Evolutionary conservation across 2,329 filamentous ascomycete genomes (phyloP).

Genomic region (Fusarium anthophilum): DNA sequence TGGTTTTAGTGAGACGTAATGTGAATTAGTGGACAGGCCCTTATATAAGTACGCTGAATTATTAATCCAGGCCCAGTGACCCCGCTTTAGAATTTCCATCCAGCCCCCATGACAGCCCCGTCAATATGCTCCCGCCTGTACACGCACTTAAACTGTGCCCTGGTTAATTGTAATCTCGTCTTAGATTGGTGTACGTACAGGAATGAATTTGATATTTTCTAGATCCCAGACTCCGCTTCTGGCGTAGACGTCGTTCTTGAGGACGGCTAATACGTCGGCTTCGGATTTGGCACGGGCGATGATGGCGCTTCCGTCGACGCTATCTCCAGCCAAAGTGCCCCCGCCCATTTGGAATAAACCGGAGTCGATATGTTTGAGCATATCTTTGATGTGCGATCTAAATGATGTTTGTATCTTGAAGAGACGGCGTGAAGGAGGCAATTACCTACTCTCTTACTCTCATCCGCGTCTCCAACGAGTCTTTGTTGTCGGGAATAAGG

Average conservation of each 20-base stretch:
- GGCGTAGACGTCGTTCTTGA: background rate
- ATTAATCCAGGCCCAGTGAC: background rate
- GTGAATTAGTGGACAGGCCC: background rate
- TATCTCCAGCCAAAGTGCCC: background rate
- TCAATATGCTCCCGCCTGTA: background rate
- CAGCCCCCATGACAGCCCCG: background rate
- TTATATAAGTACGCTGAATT: background rate
- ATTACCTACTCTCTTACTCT: background rate
- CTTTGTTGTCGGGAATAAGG: background rate
- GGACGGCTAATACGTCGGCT: background rate
- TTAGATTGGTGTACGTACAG: background rate
- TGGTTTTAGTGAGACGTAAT: background rate
- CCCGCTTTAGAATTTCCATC: background rate
- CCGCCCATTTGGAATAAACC: conserved; percentile 3
- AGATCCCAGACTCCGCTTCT: background rate
- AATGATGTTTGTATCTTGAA: background rate
- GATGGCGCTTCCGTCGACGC: background rate
- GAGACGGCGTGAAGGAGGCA: too few species aligned
- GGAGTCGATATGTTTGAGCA: background rate
- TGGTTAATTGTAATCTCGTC: rapidly evolving
- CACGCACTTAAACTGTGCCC: background rate
- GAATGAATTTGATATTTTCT: background rate
- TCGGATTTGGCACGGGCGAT: background rate
- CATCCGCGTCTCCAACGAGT: background rate
- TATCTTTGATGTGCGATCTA: background rate